Evolutionary conservation across 345 rosid species (phyloP).

Genomic region (Syzygium aromaticum): DNA sequence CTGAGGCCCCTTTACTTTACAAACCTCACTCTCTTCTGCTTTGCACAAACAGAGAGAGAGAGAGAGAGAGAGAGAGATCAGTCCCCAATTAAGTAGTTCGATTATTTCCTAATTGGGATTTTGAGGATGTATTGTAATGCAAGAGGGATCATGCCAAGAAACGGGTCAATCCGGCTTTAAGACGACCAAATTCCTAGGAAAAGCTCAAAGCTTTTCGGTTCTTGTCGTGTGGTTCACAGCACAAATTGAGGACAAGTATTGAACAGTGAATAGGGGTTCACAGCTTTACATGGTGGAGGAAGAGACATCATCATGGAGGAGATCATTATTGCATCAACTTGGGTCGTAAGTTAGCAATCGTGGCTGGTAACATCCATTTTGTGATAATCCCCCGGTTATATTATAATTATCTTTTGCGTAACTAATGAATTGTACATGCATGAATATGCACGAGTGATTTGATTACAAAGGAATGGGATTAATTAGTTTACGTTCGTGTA

Average conservation of each 20-base stretch:
- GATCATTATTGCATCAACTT: not conserved
- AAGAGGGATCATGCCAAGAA: not conserved
- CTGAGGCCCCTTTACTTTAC: not conserved
- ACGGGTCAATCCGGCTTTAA: not conserved
- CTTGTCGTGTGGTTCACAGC: not conserved
- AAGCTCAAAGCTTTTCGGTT: not conserved
- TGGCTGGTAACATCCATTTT: not conserved
- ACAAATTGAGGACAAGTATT: not conserved
- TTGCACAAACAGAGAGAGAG: not conserved
- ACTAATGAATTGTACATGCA: not conserved
- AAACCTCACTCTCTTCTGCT: not conserved
- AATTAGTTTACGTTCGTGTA: not conserved
- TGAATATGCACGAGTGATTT: not conserved
- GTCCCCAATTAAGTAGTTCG: not conserved
- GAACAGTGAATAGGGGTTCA: not conserved
- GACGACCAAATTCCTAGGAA: not conserved
- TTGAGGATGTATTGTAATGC: not conserved
- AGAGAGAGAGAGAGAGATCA: not conserved
- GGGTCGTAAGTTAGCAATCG: not conserved
- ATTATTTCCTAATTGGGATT: not conserved
- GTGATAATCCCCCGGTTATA: not conserved
- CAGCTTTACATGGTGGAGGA: not conserved
- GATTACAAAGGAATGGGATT: not conserved
- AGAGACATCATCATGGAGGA: not conserved
- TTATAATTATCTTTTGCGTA: no score